Base-by-base conservation (phyloP, 257 asterid genomes). In the Primulina tabacum region DNA sequence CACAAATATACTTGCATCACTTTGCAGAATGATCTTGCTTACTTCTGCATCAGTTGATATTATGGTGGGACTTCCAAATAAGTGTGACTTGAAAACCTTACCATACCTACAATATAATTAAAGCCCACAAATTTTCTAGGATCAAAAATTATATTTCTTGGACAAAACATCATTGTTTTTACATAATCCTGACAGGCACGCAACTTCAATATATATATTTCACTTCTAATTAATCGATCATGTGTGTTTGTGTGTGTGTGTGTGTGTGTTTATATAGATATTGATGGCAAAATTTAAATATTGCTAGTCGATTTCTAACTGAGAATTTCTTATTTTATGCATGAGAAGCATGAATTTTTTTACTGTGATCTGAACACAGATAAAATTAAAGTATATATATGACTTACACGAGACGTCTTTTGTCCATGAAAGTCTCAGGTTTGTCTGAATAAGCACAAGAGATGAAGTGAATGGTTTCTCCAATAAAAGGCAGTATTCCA, bases 21-120 rank as follows among this genome's bases (percentile, higher is more conserved):
- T 92, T 33, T 88, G 98, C 14, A 92, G 80, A 59, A 92, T 85
- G 7, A 81, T 72, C 69, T 83, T 81, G n/a, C 84, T 92, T 67
- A 92, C 95, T 81, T 92, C 96, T 28, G 93, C 92, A 81, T 92
- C 98, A 14, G 88, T 90, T 2, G 98, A 92, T 17, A 92, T 84
- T 71, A 92, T 90, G 0, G 95, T 88, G 5, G 88, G 88, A 52
- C 83, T 88, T 61, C 98, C 98, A 75, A 92, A 92, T 76, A 92
- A 82, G 69, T 92, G 98, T 5, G 98, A 88, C 78, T 87, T 92
- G 65, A 92, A 92, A 70, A 92, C 95, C 67, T 86, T 87, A 74
- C 98, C 98, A 61, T 90, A 88, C 91, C 98, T 92, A 18, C 38
- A 59, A 24, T 24, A 24, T 24, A 24, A 24, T 24, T 24, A 24